Evolutionary conservation across 768 basidiomycete genomes (phyloP).

Genomic region (Leccinum boreale): DNA sequence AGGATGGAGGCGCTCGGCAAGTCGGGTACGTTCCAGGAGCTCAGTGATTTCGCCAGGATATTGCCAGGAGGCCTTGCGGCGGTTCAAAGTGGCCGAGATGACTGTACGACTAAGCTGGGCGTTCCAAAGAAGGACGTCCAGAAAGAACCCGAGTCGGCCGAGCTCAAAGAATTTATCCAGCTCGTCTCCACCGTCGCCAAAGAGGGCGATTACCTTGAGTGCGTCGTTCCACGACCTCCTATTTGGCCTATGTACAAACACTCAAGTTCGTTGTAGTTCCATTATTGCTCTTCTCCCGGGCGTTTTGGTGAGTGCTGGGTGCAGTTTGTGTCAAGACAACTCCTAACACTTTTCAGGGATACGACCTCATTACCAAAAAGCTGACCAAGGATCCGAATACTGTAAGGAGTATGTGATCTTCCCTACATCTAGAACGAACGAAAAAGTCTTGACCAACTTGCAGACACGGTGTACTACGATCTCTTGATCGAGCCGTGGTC

Average conservation of each 20-base stretch:
- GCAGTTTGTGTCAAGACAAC: background rate
- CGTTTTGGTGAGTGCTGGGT: background rate
- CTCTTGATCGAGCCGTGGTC: conserved; percentile 1
- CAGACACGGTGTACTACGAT: conserved; percentile 1
- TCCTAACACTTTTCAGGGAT: background rate
- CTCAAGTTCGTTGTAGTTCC: background rate
- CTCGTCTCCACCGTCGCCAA: background rate
- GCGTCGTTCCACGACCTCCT: background rate
- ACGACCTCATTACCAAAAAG: background rate
- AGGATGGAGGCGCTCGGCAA: background rate
- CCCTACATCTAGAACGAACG: background rate
- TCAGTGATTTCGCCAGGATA: background rate
- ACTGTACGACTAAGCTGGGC: background rate
- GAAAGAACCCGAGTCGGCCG: background rate
- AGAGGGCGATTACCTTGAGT: conserved; percentile 6
- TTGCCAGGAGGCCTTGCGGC: background rate
- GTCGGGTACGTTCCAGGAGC: background rate
- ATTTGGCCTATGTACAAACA: background rate
- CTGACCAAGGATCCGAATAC: background rate
- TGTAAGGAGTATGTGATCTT: conserved; percentile 1
- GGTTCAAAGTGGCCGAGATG: background rate
- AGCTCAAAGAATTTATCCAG: background rate
- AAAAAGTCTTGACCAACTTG: background rate
- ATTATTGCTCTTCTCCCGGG: conserved; percentile 5
- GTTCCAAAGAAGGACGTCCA: background rate